A percentile compares a stretch with the other conserved stretches of the same genome.
These are phyloP conservation scores for Cordyceps militaris DNA, from an alignment of 2,329 filamentous ascomycete species.

Conservation along the genomic window DNA sequence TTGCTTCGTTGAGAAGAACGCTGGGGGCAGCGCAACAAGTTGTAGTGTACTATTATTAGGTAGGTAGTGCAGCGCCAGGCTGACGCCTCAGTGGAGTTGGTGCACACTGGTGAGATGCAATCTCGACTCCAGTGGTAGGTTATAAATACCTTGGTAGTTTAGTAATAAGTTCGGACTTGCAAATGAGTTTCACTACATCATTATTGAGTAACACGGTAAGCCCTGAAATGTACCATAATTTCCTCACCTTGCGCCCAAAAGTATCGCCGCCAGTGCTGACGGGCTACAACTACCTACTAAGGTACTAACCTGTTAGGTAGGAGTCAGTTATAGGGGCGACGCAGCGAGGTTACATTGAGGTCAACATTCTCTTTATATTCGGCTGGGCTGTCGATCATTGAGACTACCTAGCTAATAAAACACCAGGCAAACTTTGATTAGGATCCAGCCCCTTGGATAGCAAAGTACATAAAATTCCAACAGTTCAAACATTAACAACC, in stretches of 20 bases:
- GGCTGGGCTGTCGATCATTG: not conserved
- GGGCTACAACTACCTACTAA: not conserved
- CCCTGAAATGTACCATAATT: not conserved
- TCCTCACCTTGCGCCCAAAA: constrained; percentile 2
- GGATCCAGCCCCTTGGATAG: not conserved
- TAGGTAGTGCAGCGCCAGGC: too few relatives aligned
- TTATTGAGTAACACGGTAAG: too few relatives aligned
- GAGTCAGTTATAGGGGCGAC: not conserved
- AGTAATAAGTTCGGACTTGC: too few relatives aligned
- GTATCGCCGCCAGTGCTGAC: constrained; percentile 4
- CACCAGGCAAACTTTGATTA: not conserved
- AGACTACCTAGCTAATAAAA: not conserved
- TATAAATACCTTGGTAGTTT: too few relatives aligned
- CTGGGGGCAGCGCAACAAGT: too few relatives aligned
- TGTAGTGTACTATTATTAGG: too few relatives aligned
- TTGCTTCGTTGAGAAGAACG: not conserved
- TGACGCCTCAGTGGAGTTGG: not conserved
- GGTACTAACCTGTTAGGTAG: not conserved
- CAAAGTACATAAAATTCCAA: not conserved
- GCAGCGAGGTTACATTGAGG: not conserved
- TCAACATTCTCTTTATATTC: not conserved
- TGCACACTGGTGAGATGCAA: not conserved
- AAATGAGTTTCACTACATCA: too few relatives aligned
- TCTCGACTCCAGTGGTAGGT: not conserved
- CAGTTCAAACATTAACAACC: not conserved